Conservation (phyloP, 1,139 yeast genomes). For the Suhomyces guaymorum region DNA sequence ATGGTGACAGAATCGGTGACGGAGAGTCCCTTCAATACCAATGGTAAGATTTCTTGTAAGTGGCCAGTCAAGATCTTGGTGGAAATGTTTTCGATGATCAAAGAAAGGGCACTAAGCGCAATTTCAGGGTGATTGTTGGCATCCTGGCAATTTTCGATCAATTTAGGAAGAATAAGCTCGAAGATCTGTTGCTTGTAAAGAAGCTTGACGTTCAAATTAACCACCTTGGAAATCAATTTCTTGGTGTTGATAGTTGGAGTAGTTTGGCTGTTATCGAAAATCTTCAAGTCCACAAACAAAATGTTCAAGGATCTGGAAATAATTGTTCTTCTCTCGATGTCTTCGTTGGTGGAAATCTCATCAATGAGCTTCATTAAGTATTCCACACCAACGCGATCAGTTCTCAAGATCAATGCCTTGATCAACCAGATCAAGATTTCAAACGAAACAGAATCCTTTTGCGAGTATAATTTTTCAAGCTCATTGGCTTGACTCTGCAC, state of each 20-base stretch:
- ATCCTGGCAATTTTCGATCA: slow-evolving; percentile 40
- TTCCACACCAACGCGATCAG: slow-evolving; percentile 49
- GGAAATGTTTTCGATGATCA: slow-evolving; percentile 66
- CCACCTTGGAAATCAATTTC: slow-evolving; percentile 45
- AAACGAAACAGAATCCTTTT: slow-evolving; percentile 21
- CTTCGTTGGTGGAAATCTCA: slow-evolving; percentile 12
- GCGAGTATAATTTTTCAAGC: slow-evolving; percentile 4
- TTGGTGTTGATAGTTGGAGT: slow-evolving; percentile 24
- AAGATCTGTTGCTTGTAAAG: slow-evolving; percentile 81
- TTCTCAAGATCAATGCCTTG: slow-evolving; percentile 66
- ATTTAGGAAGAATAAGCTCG: slow-evolving; percentile 51
- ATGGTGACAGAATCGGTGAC: slow-evolving; percentile 40
- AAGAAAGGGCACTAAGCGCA: slow-evolving; percentile 65
- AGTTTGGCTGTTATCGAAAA: slow-evolving; percentile 45
- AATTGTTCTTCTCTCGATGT: slow-evolving; percentile 8
- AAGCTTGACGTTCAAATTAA: slow-evolving; percentile 59
- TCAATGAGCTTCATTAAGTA: slow-evolving; percentile 35
- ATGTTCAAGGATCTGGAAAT: slow-evolving; percentile 63
- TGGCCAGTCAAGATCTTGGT: slow-evolving; percentile 61
- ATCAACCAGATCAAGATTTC: slow-evolving; percentile 69
- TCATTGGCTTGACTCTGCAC: neutral
- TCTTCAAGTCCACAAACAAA: slow-evolving; percentile 62
- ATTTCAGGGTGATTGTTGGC: slow-evolving; percentile 29
- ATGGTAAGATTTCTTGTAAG: slow-evolving; percentile 63
- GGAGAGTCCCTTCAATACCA: slow-evolving; percentile 65